Evolutionary conservation across 176 grass and related monocot genomes (phyloP).

Genomic region (Lolium multiflorum): DNA sequence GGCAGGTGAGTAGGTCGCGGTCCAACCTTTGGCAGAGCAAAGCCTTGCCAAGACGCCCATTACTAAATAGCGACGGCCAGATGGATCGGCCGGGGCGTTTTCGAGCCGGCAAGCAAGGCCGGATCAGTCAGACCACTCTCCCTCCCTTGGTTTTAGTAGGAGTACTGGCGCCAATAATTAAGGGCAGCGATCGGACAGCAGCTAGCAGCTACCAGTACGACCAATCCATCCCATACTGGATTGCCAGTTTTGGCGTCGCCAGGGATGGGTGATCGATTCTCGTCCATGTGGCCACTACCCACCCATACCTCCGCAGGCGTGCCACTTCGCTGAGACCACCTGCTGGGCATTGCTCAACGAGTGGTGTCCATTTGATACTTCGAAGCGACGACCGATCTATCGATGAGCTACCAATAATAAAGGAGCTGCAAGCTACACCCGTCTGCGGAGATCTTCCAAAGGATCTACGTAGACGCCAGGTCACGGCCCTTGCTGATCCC

Average conservation of each 20-base stretch:
- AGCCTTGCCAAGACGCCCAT: neutral
- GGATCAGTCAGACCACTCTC: too few relatives aligned
- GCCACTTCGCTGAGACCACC: neutral
- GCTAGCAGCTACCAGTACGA: neutral
- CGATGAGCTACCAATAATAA: neutral
- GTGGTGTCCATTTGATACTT: neutral
- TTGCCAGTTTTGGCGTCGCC: neutral
- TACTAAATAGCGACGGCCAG: neutral
- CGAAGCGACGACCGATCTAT: neutral
- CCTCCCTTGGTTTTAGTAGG: too few relatives aligned
- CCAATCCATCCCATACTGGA: neutral
- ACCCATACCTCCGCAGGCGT: neutral
- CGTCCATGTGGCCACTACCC: neutral
- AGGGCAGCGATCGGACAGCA: neutral
- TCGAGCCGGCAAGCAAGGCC: neutral
- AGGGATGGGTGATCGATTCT: neutral
- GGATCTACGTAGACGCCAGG: neutral
- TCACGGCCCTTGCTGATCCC: neutral
- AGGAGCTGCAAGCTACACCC: too few relatives aligned
- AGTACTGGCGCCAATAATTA: neutral
- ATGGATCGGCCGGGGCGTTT: neutral
- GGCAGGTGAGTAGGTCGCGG: neutral
- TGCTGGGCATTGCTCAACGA: neutral
- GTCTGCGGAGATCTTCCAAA: too few relatives aligned
- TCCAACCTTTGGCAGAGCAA: neutral